Conservation (phyloP, 495 filamentous ascomycete species). For the Penicillium macrosclerotiorum region DNA sequence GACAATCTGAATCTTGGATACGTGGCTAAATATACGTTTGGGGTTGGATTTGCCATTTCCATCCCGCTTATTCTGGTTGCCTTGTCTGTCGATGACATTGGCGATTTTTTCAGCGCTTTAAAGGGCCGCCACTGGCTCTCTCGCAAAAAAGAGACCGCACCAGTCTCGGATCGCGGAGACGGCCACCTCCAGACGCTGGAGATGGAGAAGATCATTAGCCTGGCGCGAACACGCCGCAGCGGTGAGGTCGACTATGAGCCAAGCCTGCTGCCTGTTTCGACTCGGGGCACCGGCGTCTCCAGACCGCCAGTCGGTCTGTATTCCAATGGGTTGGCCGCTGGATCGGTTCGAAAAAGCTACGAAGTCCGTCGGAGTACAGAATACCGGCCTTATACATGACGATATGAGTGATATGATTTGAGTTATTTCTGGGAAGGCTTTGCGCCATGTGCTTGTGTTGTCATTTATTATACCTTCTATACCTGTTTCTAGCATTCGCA, state of each 20-base stretch:
- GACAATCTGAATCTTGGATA: constrained; percentile 49
- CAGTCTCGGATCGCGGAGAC: neutral
- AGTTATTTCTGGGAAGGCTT: neutral
- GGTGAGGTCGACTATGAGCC: constrained; percentile 30
- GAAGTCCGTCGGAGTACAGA: constrained; percentile 19
- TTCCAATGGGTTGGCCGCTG: constrained; percentile 9
- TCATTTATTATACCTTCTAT: too few relatives aligned
- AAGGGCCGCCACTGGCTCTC: constrained; percentile 29
- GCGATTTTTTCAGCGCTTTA: constrained; percentile 29
- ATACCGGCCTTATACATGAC: constrained; percentile 18
- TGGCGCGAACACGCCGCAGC: constrained; percentile 26
- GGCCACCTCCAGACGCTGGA: constrained; percentile 18
- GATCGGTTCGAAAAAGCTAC: constrained; percentile 15
- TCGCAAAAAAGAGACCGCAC: constrained; percentile 3
- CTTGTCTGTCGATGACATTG: constrained; percentile 56
- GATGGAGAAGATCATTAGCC: constrained; percentile 33
- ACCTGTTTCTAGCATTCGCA: neutral
- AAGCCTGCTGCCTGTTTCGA: constrained; percentile 34
- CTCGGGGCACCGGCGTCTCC: constrained; percentile 21
- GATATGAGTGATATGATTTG: constrained; percentile 17
- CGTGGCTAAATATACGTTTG: constrained; percentile 64
- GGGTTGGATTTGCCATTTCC: constrained; percentile 64
- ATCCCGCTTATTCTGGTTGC: constrained; percentile 61
- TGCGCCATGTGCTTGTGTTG: too few relatives aligned
- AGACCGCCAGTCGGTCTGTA: constrained; percentile 9